Conservation (phyloP, 2,329 filamentous ascomycete species). For the Paecilomyces sp. region DNA sequence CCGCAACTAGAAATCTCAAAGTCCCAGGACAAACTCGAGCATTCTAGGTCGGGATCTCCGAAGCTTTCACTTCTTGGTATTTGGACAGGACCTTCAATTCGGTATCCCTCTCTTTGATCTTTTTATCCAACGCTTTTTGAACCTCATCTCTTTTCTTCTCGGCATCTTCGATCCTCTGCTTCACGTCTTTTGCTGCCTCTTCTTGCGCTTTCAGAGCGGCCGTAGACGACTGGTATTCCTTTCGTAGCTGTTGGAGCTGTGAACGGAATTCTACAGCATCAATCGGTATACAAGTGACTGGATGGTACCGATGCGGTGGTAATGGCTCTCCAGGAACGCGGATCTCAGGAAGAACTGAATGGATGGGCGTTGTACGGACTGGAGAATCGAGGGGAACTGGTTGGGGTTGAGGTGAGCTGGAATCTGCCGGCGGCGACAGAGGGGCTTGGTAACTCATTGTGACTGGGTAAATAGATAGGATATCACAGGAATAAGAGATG, state of each 20-base stretch:
- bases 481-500: not conserved
- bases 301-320: slow-evolving; percentile 28
- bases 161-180: slow-evolving; percentile 27
- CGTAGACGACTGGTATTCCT: slow-evolving; percentile 28
- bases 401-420: slow-evolving; percentile 10
- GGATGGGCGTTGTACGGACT: slow-evolving; percentile 31
- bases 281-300: slow-evolving; percentile 30
- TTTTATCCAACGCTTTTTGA: slow-evolving; percentile 35
- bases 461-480: not conserved
- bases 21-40: not conserved
- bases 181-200: slow-evolving; percentile 29
- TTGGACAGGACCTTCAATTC: slow-evolving; percentile 37
- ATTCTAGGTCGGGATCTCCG: slow-evolving; percentile 20
- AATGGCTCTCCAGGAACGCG: slow-evolving; percentile 29
- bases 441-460: slow-evolving; percentile 21
- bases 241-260: slow-evolving; percentile 27
- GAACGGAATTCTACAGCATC: slow-evolving; percentile 19
- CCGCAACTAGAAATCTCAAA: not conserved
- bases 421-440: slow-evolving; percentile 29
- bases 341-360: slow-evolving; percentile 30
- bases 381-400: slow-evolving; percentile 26
- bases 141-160: slow-evolving; percentile 32
- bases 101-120: slow-evolving; percentile 34
- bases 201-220: slow-evolving; percentile 31
- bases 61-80: slow-evolving; percentile 31